Evolutionary conservation across 2,329 filamentous ascomycete species (phyloP), one percentile per base, ranked within the genome.

Genomic region (Neophaeococcomyces mojaviensis): DNA sequence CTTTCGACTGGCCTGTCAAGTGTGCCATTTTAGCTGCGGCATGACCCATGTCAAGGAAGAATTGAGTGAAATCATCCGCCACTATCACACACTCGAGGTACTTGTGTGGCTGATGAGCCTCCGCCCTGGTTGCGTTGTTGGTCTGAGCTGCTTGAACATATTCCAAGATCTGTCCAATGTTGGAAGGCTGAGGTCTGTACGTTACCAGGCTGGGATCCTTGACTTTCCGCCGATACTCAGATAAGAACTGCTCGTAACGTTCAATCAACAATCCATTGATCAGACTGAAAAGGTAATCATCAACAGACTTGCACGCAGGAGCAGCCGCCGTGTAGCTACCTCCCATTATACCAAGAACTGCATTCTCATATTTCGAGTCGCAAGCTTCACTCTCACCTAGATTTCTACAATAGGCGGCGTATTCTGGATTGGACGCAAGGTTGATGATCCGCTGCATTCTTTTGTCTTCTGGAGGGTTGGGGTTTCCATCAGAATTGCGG

Each of bases 331-430:
- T 69, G 40, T 88, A 76, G 59, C 96, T 88, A 40, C 92, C 92
- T 34, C 85, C 84, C n/a, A 98, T 73, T 10, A 96, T 68, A 22
- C 88, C 90, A 61, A 95, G 96, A 0, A 95, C 88, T 15, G 90
- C 92, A 46, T 82, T 79, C 66, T 98, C 88, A 58, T 88, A 90
- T 42, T 84, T 78, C 56, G 86, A 82, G 1, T 77, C 77, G 7
- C 50, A 45, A 20, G 79, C 79, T 2, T 81, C 79, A 41, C 84
- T 79, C 39, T 66, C 68, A 18, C 84, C 81, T 33, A 71, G 58
- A 46, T 62, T 64, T 34, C 49, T 44, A 34, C 55, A 57, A 7
- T 46, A 45, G 15, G 39, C 33, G 7, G 49, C 30, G 49, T 52
- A 55, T 39, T 54, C 51, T n/a, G 41, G 38, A 44, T 57, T 57